Evolutionary conservation across 2,329 filamentous ascomycete species (phyloP).

Genomic region (Fusarium miscanthi): DNA sequence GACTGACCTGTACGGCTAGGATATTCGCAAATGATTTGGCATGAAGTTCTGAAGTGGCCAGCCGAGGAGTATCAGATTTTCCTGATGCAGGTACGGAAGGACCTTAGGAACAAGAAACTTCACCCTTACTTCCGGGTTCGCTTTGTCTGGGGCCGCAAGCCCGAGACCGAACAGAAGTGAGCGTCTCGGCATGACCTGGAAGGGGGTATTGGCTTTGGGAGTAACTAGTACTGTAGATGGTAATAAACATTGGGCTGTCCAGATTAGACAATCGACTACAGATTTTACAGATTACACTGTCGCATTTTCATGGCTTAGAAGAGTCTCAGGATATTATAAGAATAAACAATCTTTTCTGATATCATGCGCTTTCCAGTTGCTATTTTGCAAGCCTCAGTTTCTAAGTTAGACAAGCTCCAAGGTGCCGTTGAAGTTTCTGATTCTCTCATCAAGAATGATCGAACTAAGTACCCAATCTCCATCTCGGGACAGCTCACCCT

Average conservation of each 20-base stretch:
- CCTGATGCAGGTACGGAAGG: slow-evolving; percentile 15
- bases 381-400: neutral
- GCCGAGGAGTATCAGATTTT: slow-evolving; percentile 12
- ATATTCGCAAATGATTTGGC: slow-evolving; percentile 24
- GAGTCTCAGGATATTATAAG: rapidly evolving
- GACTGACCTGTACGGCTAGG: neutral
- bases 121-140: slow-evolving; percentile 16
- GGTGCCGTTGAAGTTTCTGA: slow-evolving; percentile 49
- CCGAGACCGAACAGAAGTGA: neutral
- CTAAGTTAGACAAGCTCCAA: slow-evolving; percentile 26
- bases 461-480: slow-evolving; percentile 49
- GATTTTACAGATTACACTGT: neutral
- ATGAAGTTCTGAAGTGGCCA: slow-evolving; percentile 18
- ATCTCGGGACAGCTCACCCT: slow-evolving; percentile 48
- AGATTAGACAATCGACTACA: neutral
- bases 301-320: too few species aligned
- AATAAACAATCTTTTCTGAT: neutral
- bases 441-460: slow-evolving; percentile 50
- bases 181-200: rapidly evolving
- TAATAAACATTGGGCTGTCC: neutral
- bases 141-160: slow-evolving; percentile 15
- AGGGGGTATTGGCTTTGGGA: rapidly evolving
- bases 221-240: too few species aligned
- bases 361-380: neutral
- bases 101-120: slow-evolving; percentile 13